Percentiles rank a stretch among this genome's conserved stretches.
Conservation (phyloP, 306 rosid species). For the Calophaca sinica region DNA sequence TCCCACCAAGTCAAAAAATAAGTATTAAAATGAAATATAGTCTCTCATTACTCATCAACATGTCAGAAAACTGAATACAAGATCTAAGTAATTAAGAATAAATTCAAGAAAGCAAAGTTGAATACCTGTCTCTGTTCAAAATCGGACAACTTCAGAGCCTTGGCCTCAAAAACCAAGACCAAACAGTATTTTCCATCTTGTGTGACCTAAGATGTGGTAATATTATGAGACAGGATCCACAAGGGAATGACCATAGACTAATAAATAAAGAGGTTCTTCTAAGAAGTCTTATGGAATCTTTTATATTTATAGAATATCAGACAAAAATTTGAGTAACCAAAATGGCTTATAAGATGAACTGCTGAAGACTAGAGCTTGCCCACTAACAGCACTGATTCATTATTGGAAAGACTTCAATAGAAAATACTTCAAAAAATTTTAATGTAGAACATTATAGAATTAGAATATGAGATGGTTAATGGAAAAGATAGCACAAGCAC, state of each 20-base stretch:
- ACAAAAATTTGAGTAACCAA: too few relatives aligned
- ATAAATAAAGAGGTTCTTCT: conserved; percentile 6
- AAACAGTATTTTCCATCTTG: conserved; percentile 79
- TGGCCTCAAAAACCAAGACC: conserved; percentile 85
- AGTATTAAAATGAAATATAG: background rate
- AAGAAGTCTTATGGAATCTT: background rate
- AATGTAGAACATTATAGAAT: background rate
- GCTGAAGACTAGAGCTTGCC: conserved; percentile 1
- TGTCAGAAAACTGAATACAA: background rate
- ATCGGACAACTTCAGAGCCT: conserved; percentile 77
- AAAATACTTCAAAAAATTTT: background rate
- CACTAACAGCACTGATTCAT: conserved; percentile 14
- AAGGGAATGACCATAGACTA: conserved; percentile 25
- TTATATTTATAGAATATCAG: background rate
- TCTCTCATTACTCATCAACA: background rate
- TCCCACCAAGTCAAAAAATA: too few relatives aligned
- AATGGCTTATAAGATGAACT: conserved; percentile 1
- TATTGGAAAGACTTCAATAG: conserved; percentile 8
- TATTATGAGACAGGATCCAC: conserved; percentile 35
- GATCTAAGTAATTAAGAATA: background rate
- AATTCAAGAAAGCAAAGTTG: conserved; percentile 24
- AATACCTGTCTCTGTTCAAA: conserved; percentile 92
- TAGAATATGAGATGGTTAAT: background rate
- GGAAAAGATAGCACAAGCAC: background rate
- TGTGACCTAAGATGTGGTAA: conserved; percentile 67